These are phyloP conservation scores for Scedosporium boydii DNA, from an alignment of 2,329 filamentous ascomycete species.

Conservation along the genomic window DNA sequence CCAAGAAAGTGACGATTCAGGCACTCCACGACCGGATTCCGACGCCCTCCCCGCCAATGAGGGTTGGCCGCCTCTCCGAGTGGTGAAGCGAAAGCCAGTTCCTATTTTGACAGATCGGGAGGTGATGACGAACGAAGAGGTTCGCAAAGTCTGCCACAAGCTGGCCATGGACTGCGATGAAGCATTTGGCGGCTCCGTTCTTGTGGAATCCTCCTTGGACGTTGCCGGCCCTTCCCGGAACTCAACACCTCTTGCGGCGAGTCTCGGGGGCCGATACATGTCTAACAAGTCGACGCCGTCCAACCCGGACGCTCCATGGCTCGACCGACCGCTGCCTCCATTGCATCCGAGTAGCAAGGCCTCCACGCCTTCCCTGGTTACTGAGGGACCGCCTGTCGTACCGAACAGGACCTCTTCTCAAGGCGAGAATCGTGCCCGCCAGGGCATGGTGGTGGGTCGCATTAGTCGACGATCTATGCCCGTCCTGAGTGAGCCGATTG, in stretches of 20 bases:
- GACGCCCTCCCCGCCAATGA: background rate
- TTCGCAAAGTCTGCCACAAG: constrained; percentile 73
- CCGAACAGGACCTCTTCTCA: background rate
- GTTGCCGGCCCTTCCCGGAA: constrained; percentile 7
- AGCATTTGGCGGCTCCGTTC: constrained; percentile 66
- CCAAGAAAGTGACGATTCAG: background rate
- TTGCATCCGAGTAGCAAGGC: constrained; percentile 22
- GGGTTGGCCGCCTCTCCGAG: background rate
- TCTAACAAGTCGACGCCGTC: constrained; percentile 9
- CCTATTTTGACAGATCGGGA: constrained; percentile 6
- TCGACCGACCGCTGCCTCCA: constrained; percentile 41
- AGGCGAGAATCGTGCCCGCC: background rate
- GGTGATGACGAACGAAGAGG: constrained; percentile 56
- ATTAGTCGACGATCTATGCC: constrained; percentile 18
- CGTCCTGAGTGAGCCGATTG: constrained; percentile 23
- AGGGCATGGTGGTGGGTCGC: constrained; percentile 11
- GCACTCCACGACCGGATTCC: constrained; percentile 3
- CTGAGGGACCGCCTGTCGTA: too few relatives aligned
- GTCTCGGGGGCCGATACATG: background rate
- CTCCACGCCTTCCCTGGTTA: background rate
- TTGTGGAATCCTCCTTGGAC: constrained; percentile 20
- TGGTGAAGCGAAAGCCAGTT: background rate
- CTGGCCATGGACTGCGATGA: constrained; percentile 87
- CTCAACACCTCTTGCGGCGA: background rate
- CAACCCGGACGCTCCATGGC: constrained; percentile 22